Evolutionary conservation across 179 eudicot genomes (phyloP).

Genomic region (Beta lomatogona): DNA sequence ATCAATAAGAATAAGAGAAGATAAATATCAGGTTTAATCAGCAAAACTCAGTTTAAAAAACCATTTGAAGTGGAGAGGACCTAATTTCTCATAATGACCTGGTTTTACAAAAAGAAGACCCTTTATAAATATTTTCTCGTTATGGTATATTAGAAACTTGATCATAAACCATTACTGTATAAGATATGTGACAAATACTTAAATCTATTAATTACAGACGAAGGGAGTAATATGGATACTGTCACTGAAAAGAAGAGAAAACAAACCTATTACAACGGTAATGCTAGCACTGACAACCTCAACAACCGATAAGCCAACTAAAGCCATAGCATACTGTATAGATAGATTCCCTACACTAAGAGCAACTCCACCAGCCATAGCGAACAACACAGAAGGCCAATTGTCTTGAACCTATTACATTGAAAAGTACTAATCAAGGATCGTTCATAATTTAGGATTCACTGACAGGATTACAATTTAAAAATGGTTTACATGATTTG

Average conservation of each 20-base stretch:
- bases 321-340: conserved; percentile 89
- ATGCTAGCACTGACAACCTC: conserved; percentile 79
- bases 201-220: background rate
- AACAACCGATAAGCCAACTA: conserved; percentile 80
- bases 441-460: background rate
- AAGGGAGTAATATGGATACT: background rate
- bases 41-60: too few relatives aligned
- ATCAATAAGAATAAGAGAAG: too few relatives aligned
- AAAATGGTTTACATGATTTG: background rate
- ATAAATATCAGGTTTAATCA: too few relatives aligned
- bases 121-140: background rate
- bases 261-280: conserved; percentile 82
- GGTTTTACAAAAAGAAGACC: too few relatives aligned
- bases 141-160: background rate
- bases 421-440: background rate
- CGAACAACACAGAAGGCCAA: conserved; percentile 81
- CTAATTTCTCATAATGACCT: too few relatives aligned
- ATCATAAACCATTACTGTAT: background rate
- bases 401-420: conserved; percentile 58
- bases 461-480: background rate
- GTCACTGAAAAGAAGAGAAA: background rate
- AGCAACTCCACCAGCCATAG: conserved; percentile 88
- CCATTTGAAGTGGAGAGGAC: too few relatives aligned
- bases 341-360: conserved; percentile 81
- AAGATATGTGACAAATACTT: background rate